Base-by-base conservation (phyloP, 1,284 basidiomycete species). In the Ganoderma leucocontextum region DNA sequence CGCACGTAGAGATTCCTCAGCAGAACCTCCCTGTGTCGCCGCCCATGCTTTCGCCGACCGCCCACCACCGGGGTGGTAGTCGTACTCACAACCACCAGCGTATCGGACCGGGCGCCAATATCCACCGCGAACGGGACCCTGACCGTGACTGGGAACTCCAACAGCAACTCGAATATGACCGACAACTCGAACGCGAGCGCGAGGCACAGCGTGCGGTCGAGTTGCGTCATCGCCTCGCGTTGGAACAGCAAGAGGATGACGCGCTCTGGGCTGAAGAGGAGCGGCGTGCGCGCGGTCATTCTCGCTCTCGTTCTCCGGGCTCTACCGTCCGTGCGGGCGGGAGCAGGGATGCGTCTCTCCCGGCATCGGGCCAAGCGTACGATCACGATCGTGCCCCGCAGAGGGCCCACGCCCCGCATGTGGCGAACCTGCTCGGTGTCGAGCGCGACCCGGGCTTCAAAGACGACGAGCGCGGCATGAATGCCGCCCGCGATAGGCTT, bases 71-170 rank as follows among this genome's bases (percentile, higher is more conserved):
- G 22, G 64, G 64, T 22, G 69, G 70, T 35, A 60, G 58, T 42
- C 71, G 64, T 68, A 77, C 86, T 53, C 91, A 92, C 77, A 83
- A 83, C 71, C 91, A 92, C 77, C 91, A 91, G 78, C 87, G 89
- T 68, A 75, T 90, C 72, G 90, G 88, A 5, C 89, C 89, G 57
- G 89, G 84, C 8, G 83, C 87, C 35, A 87, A 85, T 73, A 83
- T 89, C 53, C 85, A 85, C 71, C 76, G 77, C 38, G 76, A 76
- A 57, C 81, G 85, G 68, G 84, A 85, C 63, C 79, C 83, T 67
- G 83, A 86, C 57, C 79, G 82, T 65, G 82, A 84, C 61, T 81
- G 81, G 68, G 83, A 86, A 66, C 68, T 79, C 9, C 79, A 78
- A 57, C 78, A 78, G 57, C 84, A 86, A 38, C 80, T 81, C 63